Base-by-base conservation (phyloP, 2,329 filamentous ascomycete species). In the Colletotrichum abscissum region DNA sequence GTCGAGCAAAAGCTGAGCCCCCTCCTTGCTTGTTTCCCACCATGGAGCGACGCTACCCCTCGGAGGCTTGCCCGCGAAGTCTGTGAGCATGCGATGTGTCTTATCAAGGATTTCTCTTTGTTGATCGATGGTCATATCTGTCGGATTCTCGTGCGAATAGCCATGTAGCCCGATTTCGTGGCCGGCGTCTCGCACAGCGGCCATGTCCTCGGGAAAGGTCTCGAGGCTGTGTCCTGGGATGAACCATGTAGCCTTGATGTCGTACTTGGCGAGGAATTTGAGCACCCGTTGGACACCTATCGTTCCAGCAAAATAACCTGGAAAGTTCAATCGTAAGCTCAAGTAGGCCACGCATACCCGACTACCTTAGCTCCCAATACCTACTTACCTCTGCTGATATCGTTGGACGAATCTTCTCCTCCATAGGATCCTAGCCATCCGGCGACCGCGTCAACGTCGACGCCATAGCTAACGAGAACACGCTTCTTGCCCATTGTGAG, bases 401-500 rank as follows among this genome's bases (percentile, higher is more conserved):
- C 93, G 78, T 88, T 93, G 1, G 89, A 90, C 8, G 89, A 92
- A 78, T 95, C 92, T 80, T 94, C 89, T 49, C 93, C 92, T 19
- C 92, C 92, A 77, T 95, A 95, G 0, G 90, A 93, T 0, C 93
- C 93, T 0, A 95, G 85, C 93, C 93, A 95, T 9, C 93, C 92
- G 1, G 92, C 90, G 1, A 94, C 91, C n/a, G 92, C 92, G 75
- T 95, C 92, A 30, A 95, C 91, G 74, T 95, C 93, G 28, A 94
- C 91, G 3, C 92, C 91, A 77, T 93, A 94, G 76, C 88, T 86
- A 33, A 81, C 77, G 58, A 82, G 79, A 74, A 82, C 81, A 11
- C 81, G 79, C 76, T 82, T 82, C 76, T 82, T 82, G 52, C 78
- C 80, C 81, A 83, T 83, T 8, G 24, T 78, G 67, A 12, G 26